A percentile compares a stretch with the other conserved stretches of the same genome.
Conservation (phyloP, 768 basidiomycete species). For the button mushroom (Agaricus bisporus) region DNA sequence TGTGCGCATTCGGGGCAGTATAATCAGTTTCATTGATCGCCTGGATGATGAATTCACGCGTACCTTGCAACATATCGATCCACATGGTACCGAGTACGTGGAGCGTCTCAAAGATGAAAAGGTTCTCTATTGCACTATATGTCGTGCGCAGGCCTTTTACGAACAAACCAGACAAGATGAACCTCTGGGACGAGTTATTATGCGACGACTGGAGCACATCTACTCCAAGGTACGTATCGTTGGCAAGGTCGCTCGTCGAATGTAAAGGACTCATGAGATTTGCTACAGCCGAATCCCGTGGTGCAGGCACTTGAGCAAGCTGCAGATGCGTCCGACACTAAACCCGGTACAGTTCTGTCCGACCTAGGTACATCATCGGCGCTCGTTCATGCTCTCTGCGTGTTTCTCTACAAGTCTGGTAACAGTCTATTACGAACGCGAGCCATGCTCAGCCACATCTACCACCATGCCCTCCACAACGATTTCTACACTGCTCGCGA, state of each 20-base stretch:
- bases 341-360: conserved; percentile 56
- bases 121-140: conserved; percentile 88
- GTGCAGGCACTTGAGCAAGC: conserved; percentile 83
- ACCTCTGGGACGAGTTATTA: conserved; percentile 79
- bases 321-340: conserved; percentile 49
- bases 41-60: conserved; percentile 98
- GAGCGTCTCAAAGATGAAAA: conserved; percentile 96
- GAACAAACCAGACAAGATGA: conserved; percentile 75
- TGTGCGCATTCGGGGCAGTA: conserved; percentile 88
- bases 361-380: conserved; percentile 52
- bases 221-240: conserved; percentile 79
- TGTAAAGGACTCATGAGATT: conserved; percentile 2
- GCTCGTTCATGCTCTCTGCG: conserved; percentile 86
- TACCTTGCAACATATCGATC: conserved; percentile 95
- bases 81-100: conserved; percentile 98
- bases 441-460: conserved; percentile 97
- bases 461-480: conserved; percentile 94
- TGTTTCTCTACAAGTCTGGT: conserved; percentile 88
- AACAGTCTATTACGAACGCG: conserved; percentile 91
- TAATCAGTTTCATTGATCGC: conserved; percentile 94
- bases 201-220: conserved; percentile 95
- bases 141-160: conserved; percentile 88
- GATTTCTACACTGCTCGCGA: conserved; percentile 96
- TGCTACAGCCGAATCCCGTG: conserved; percentile 79
- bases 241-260: neutral